Evolutionary conservation across 768 basidiomycete species (phyloP), one percentile per base, ranked within the genome.

Genomic region (Tulasnella sp.): DNA sequence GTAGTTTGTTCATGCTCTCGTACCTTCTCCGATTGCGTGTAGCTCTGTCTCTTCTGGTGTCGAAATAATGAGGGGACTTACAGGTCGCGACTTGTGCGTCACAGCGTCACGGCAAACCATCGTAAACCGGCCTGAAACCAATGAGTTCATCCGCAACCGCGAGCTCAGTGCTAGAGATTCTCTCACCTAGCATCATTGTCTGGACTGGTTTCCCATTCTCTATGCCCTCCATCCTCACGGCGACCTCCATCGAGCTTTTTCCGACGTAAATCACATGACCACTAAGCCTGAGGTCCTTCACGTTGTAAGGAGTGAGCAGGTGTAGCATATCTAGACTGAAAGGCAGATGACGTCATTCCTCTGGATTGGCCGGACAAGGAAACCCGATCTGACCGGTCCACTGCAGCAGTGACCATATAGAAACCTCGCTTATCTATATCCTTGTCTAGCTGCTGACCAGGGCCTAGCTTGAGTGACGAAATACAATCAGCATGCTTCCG

Each of bases 211-310:
- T 67, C 37, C 81, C 81, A 19, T 81, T 81, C 22, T 83, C 83
- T 35, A 88, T 79, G 2, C 83, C 86, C 77, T 93, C 90, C 89
- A 94, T 90, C 78, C 89, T 90, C 52, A 95, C 89, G 4, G 87
- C 90, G n/a, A 94, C 87, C 77, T 94, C 91, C 87, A 94, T 90
- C 0, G 90, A 91, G 71, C 88, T 90, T 62, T 78, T 82, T 0
- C 91, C 92, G 0, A 89, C 89, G 75, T 89, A 90, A 39, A 92
- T 88, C n/a, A 94, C 91, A 76, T 93, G 91, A 0, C 92, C 92
- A 41, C 89, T 89, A 39, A 93, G 80, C 34, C 89, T 83, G 29
- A 93, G 82, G 77, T 94, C 91, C 11, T 87, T 83, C 12, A 85
- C 80, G 68, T 85, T 79, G 14, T 41, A 39, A 5, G 73, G 63